Evolutionary conservation across 495 filamentous ascomycete species (phyloP).

Genomic region (Friedmanniomyces simplex): DNA sequence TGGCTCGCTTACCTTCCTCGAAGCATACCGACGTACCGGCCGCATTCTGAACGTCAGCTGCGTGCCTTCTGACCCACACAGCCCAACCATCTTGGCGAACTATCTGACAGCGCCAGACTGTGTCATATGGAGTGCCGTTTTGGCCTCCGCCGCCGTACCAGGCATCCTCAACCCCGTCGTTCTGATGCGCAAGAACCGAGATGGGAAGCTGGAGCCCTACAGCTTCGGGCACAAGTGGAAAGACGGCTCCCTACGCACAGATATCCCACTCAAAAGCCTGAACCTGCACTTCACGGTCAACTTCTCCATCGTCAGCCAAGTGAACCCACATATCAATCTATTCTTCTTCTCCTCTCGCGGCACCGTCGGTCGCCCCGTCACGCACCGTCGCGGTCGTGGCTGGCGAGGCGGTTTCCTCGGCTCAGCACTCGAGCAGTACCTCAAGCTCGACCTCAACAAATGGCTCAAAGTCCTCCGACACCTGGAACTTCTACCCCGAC

Average conservation of each 20-base stretch:
- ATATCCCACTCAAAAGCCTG: conserved; percentile 86
- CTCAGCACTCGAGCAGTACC: conserved; percentile 82
- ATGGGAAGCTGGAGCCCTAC: conserved; percentile 70
- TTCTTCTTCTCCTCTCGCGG: conserved; percentile 97
- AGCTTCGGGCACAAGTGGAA: conserved; percentile 98
- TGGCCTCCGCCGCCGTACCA: conserved; percentile 91
- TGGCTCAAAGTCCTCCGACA: conserved; percentile 92
- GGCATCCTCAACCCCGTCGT: conserved; percentile 95
- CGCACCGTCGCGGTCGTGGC: conserved; percentile 82
- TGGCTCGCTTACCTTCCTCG: conserved; percentile 84
- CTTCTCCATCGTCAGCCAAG: conserved; percentile 90
- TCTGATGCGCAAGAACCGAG: conserved; percentile 80
- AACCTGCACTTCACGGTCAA: conserved; percentile 97
- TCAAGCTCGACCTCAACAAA: conserved; percentile 90
- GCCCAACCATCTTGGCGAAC: conserved; percentile 81
- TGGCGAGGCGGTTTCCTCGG: conserved; percentile 95
- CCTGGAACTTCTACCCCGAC: conserved; percentile 79
- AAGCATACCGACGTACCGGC: conserved; percentile 90
- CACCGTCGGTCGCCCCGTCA: conserved; percentile 83
- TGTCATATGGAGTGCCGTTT: conserved; percentile 93
- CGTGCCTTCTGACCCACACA: conserved; percentile 93
- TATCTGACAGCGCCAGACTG: conserved; percentile 92
- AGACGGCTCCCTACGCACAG: conserved; percentile 84
- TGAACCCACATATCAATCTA: conserved; percentile 94
- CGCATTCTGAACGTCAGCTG: conserved; percentile 92